Conservation (phyloP, 129 eudicot genomes). For the Tagetes erecta region DNA sequence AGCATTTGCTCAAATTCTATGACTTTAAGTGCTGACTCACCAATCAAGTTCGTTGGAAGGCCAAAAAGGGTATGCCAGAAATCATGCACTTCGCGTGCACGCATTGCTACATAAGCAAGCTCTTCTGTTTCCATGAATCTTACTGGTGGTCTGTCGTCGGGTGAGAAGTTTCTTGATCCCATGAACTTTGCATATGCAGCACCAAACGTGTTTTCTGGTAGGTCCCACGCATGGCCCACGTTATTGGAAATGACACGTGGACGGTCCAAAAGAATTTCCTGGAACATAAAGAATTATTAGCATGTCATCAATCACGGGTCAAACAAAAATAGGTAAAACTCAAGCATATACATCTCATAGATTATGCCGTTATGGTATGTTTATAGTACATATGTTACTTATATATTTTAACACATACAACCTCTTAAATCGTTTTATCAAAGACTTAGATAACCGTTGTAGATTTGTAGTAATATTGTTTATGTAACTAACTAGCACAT, state of each 20-base stretch:
- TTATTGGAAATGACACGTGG: conserved; percentile 78
- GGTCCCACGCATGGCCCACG: conserved; percentile 89
- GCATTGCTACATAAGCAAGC: conserved; percentile 80
- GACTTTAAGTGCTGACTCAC: conserved; percentile 87
- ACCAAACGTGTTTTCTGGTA: conserved; percentile 85
- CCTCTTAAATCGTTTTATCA: background rate
- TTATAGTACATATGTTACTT: background rate
- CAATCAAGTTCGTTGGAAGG: conserved; percentile 83
- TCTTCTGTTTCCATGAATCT: conserved; percentile 97
- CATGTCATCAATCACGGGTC: background rate
- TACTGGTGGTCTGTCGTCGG: conserved; percentile 90
- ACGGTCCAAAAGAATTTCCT: conserved; percentile 67
- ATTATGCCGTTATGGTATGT: background rate
- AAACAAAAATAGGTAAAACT: background rate
- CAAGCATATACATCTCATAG: background rate
- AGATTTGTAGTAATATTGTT: background rate
- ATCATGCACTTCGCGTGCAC: conserved; percentile 95
- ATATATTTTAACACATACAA: background rate
- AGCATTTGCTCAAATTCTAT: conserved; percentile 91
- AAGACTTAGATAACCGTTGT: background rate
- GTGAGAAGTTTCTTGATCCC: conserved; percentile 97
- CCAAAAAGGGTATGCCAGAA: conserved; percentile 95
- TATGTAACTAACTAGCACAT: background rate
- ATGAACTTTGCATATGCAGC: conserved; percentile 93
- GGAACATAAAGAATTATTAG: conserved; percentile 11